These are phyloP conservation scores for Gnaphalium uliginosum DNA, from an alignment of 129 eudicot species.

Conservation along the genomic window DNA sequence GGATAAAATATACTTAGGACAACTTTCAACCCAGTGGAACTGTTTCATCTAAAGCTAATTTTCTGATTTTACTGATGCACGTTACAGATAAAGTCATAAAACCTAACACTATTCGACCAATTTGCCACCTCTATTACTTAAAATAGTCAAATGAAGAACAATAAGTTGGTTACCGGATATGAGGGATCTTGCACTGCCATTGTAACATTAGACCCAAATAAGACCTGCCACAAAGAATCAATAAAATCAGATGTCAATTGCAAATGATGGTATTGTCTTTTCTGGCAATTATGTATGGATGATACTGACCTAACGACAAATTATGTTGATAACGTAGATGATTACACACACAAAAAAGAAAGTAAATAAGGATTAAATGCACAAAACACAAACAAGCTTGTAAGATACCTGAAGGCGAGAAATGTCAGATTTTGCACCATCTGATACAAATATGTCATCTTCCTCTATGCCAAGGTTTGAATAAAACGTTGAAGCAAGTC, in stretches of 20 bases:
- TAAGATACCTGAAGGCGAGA: conserved; percentile 84
- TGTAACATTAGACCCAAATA: conserved; percentile 86
- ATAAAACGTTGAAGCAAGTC: conserved; percentile 72
- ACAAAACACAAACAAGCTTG: conserved; percentile 3
- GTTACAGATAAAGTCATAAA: not conserved
- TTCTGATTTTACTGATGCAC: not conserved
- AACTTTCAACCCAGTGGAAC: not conserved
- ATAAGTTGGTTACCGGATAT: conserved; percentile 63
- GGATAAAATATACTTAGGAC: not conserved
- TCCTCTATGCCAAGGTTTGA: conserved; percentile 76
- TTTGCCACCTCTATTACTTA: not conserved
- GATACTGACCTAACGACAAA: not conserved
- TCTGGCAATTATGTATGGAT: not conserved
- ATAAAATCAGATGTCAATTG: conserved; percentile 9
- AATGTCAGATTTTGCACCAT: conserved; percentile 96
- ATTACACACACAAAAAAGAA: not conserved
- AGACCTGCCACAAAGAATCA: conserved; percentile 50
- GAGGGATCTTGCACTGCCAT: conserved; percentile 97
- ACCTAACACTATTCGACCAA: not conserved
- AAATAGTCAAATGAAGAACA: not conserved
- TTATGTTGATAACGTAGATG: not conserved
- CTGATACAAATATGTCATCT: conserved; percentile 91
- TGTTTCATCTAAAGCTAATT: not conserved
- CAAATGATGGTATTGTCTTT: not conserved
- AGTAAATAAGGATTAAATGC: not conserved